Conservation (phyloP, 164 flowering plant species). For the Nymphaea colorata region DNA sequence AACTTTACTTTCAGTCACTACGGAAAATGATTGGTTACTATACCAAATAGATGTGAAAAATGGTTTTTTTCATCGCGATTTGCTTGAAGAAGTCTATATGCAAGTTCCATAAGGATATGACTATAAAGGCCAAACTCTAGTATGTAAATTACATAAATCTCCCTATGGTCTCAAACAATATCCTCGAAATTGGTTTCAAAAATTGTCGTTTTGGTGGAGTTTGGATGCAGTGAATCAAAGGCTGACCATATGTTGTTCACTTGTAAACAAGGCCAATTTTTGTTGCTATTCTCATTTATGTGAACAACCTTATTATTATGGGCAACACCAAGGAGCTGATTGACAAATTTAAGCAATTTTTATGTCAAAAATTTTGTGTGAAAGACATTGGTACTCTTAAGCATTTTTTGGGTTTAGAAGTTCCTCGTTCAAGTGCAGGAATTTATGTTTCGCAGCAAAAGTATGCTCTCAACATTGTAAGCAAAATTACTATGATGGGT, state of each 20-base stretch:
- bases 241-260: not conserved
- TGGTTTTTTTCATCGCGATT: constrained; percentile 1
- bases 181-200: not conserved
- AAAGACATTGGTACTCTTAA: not conserved
- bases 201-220: not conserved
- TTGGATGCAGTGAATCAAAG: not conserved
- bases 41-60: not conserved
- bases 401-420: not conserved
- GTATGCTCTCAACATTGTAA: not conserved
- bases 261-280: not conserved
- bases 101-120: not conserved
- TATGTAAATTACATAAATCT: not conserved
- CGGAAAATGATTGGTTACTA: not conserved
- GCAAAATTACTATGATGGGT: too few species aligned
- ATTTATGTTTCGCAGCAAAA: not conserved
- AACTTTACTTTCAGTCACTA: not conserved
- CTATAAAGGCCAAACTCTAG: not conserved
- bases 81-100: constrained; percentile 5
- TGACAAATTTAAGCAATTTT: not conserved
- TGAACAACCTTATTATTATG: not conserved
- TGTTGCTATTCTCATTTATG: not conserved
- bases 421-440: not conserved
- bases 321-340: not conserved
- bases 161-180: not conserved
- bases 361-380: not conserved